A percentile compares a stretch with the other conserved stretches of the same genome.
phyloP scores from a whole-genome alignment of 1,139 yeast genomes.

The Kodamaea ohmeri region DNA sequence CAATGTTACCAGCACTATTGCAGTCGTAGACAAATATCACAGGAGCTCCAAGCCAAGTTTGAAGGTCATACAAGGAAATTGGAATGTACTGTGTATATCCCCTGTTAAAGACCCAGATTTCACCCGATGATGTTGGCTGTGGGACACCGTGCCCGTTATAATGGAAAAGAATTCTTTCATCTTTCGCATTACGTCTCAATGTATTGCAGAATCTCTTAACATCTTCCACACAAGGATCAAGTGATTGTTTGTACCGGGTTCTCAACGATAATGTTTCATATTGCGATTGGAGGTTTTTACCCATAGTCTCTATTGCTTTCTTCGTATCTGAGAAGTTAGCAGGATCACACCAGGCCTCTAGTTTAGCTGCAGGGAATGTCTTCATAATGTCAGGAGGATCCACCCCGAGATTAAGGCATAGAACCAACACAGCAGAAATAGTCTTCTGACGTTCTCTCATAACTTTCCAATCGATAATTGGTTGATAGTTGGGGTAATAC shows the following conservation, averaged over 20 bases:
- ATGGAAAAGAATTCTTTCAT: conserved; percentile 85
- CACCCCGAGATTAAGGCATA: conserved; percentile 90
- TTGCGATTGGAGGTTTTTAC: conserved; percentile 81
- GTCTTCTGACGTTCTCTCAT: conserved; percentile 91
- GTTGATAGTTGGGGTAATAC: conserved; percentile 55
- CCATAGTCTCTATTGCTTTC: conserved; percentile 89
- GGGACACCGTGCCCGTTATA: conserved; percentile 99
- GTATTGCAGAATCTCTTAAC: conserved; percentile 90
- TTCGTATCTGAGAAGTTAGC: conserved; percentile 79
- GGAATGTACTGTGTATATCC: conserved; percentile 98
- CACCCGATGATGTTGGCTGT: conserved; percentile 96
- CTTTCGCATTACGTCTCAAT: conserved; percentile 85
- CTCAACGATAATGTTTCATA: conserved; percentile 86
- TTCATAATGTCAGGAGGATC: conserved; percentile 96
- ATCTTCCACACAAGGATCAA: conserved; percentile 96
- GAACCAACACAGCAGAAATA: conserved; percentile 87
- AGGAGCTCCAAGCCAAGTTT: conserved; percentile 98
- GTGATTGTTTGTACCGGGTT: conserved; percentile 83
- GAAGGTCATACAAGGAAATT: conserved; percentile 86
- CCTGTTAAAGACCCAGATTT: conserved; percentile 96
- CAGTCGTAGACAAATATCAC: conserved; percentile 94
- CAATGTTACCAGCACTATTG: conserved; percentile 91
- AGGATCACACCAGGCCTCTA: conserved; percentile 95
- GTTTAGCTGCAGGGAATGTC: conserved; percentile 89
- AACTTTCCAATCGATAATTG: conserved; percentile 85